These are phyloP conservation scores for Rhynchosporium secalis DNA, from an alignment of 2,329 filamentous ascomycete genomes.

Conservation along the genomic window DNA sequence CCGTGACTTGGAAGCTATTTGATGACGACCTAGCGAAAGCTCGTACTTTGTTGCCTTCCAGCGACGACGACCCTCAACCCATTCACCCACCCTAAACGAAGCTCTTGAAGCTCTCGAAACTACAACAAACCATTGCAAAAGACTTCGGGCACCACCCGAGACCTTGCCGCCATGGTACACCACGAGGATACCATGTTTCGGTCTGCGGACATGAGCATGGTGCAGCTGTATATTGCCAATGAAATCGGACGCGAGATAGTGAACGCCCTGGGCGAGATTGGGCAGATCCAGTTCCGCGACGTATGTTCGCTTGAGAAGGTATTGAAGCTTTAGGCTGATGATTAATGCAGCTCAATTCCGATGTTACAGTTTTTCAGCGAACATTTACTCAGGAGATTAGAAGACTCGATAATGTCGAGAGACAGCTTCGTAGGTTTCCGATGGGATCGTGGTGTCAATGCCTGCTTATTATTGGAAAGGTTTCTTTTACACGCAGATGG, in stretches of 20 bases:
- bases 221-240: constrained; percentile 98
- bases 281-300: constrained; percentile 95
- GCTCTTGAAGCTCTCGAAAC: constrained; percentile 21
- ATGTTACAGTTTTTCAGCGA: constrained; percentile 91
- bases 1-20: constrained; percentile 7
- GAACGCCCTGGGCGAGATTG: constrained; percentile 92
- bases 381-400: constrained; percentile 98
- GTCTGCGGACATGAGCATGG: constrained; percentile 99
- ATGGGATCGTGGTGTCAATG: constrained; percentile 8
- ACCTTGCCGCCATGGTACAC: constrained; percentile 55
- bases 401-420: constrained; percentile 95
- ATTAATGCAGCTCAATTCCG: constrained; percentile 74
- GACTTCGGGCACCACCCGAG: constrained; percentile 22
- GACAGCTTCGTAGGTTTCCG: constrained; percentile 78
- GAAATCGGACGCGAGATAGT: constrained; percentile 98
- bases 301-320: constrained; percentile 49
- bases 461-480: constrained; percentile 50
- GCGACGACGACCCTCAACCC: constrained; percentile 12
- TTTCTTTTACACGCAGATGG: constrained; percentile 95
- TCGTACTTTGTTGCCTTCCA: constrained; percentile 10
- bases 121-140: constrained; percentile 27
- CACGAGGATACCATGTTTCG: constrained; percentile 94
- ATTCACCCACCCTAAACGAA: constrained; percentile 5
- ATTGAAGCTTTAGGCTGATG: constrained; percentile 28
- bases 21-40: constrained; percentile 16